Evolutionary conservation across 2,329 filamentous ascomycete genomes (phyloP).

Genomic region (Xylariaceae sp.): DNA sequence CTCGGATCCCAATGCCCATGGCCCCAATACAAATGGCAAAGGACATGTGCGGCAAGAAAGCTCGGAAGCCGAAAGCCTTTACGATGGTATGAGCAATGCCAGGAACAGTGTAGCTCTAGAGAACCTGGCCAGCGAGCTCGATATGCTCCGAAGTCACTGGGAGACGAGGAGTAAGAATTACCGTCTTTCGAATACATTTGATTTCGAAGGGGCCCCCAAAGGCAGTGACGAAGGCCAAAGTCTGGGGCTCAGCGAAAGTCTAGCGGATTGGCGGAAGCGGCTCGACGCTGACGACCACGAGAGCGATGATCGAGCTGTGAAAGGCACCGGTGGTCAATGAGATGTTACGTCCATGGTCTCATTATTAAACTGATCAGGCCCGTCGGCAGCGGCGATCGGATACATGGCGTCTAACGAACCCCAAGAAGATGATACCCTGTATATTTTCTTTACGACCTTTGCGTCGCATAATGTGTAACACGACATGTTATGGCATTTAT

Average conservation of each 20-base stretch:
- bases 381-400: constrained; percentile 2
- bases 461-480: constrained; percentile 24
- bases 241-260: constrained; percentile 61
- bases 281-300: constrained; percentile 57
- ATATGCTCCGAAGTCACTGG: constrained; percentile 87
- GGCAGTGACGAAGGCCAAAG: constrained; percentile 44
- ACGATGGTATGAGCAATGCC: constrained; percentile 52
- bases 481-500: constrained; percentile 24
- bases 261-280: constrained; percentile 76
- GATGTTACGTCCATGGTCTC: constrained; percentile 2
- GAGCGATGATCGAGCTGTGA: constrained; percentile 16
- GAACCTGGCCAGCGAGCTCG: constrained; percentile 85
- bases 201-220: constrained; percentile 61
- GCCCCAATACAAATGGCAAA: constrained; percentile 33
- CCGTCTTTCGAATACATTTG: constrained; percentile 81
- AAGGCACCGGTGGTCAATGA: constrained; percentile 20
- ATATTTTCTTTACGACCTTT: constrained; percentile 20
- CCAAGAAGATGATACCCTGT: constrained; percentile 24
- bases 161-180: constrained; percentile 95
- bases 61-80: constrained; percentile 59
- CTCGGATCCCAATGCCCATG: constrained; percentile 44
- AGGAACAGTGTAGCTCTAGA: constrained; percentile 71
- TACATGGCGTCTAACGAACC: constrained; percentile 12
- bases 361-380: neutral
- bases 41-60: constrained; percentile 48